Conservation (phyloP, 208 protist species). For the Phytomonas sp. region DNA sequence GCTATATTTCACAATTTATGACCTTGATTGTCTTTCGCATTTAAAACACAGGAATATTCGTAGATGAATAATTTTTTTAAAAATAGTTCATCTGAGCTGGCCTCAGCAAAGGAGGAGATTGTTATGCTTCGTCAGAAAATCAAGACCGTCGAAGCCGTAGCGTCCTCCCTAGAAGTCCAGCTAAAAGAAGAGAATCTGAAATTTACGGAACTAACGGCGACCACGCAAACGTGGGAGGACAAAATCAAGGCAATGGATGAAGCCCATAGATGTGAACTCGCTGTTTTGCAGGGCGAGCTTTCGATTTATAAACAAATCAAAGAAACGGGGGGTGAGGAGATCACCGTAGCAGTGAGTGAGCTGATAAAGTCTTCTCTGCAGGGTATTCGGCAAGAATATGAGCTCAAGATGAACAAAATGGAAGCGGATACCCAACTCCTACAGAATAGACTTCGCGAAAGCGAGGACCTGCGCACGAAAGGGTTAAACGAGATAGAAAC, state of each 20-base stretch:
- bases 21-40: not conserved
- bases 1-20: conserved; percentile 6
- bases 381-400: conserved; percentile 8
- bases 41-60: not conserved
- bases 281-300: conserved; percentile 24
- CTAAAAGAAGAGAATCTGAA: conserved; percentile 40
- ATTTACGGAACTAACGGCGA: conserved; percentile 25
- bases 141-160: conserved; percentile 45
- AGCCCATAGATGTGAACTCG: conserved; percentile 36
- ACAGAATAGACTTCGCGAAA: not conserved
- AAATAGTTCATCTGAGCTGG: conserved; percentile 11
- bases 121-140: conserved; percentile 52
- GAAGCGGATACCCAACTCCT: not conserved
- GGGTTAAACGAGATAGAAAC: conserved; percentile 11
- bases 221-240: conserved; percentile 51
- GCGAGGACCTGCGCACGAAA: not conserved
- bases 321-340: conserved; percentile 2
- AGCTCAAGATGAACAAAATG: conserved; percentile 5
- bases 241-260: conserved; percentile 39
- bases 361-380: conserved; percentile 19
- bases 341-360: conserved; percentile 12
- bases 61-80: conserved; percentile 54
- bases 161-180: conserved; percentile 32
- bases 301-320: conserved; percentile 12
- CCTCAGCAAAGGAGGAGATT: conserved; percentile 34